Percentiles rank a stretch among this genome's conserved stretches.
Conservation (phyloP, 192 early-diverging fungal species). For the Chytriomyces hyalinus region DNA sequence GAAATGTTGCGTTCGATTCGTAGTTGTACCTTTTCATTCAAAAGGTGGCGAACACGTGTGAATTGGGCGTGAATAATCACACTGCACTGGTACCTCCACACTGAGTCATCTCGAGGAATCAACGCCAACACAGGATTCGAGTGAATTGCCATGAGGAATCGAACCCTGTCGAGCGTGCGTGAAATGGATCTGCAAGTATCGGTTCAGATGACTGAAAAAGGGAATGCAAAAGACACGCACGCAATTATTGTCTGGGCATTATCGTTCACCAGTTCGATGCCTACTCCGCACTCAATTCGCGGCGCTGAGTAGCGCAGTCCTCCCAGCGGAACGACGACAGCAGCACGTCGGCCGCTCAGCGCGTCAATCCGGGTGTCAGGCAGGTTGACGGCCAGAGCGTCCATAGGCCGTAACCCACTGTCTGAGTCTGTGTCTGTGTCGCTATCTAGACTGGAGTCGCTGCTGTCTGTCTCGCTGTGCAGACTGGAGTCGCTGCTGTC, state of each 20-base stretch:
- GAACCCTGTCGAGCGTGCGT: background rate
- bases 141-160: background rate
- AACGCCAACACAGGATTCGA: background rate
- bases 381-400: background rate
- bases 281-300: background rate
- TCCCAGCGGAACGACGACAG: background rate
- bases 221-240: background rate
- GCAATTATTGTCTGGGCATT: background rate
- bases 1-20: background rate
- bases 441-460: background rate
- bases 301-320: background rate
- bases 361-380: background rate
- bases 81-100: constrained; percentile 7
- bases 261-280: background rate
- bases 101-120: constrained; percentile 11
- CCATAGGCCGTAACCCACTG: background rate
- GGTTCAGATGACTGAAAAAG: background rate
- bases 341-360: background rate
- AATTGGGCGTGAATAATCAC: background rate
- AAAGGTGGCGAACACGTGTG: background rate
- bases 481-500: background rate
- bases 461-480: background rate
- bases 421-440: background rate
- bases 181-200: background rate
- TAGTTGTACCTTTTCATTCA: constrained; percentile 1